Evolutionary conservation across 768 basidiomycete genomes (phyloP), one percentile per base, ranked within the genome.

Genomic region (Gloeopeniophorella convolvens): DNA sequence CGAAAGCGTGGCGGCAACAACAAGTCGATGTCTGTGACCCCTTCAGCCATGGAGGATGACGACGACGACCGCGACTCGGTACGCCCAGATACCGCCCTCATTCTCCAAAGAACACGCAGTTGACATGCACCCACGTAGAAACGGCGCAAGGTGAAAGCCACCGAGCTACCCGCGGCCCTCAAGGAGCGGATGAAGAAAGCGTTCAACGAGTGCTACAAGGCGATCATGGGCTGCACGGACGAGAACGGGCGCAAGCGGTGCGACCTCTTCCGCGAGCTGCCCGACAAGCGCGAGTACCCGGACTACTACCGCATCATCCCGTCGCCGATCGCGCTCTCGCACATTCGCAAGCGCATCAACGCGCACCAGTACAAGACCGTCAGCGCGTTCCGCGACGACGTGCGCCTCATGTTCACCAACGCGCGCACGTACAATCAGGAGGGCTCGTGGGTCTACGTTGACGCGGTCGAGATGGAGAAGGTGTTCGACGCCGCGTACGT

Each of bases 391-490:
- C 73, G 78, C 50, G 78, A 80, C 39, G 91, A 95, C 65, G 91
- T 85, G 82, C 77, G 77, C 58, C 76, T 92, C 48, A 93, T 99
- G 86, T 97, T 94, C 67, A 77, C 80, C 66, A 98, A 98, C 61
- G 94, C 95, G 4, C 78, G 88, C 60, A 87, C 81, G 36, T 98
- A 91, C 73, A 97, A 97, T 65, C 84, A 87, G 66, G 91, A 95
- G 67, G 91, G 87, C 1, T 94, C 91, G 0, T 91, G 89, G 87
- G 92, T 96, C 31, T 95, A 93, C 67, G 75, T 87, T 53, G 91
- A 95, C 54, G 93, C 95, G 7, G 87, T 90, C 42, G 89, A 91
- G 70, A 90, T 94, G 87, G 87, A 95, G 69, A 88, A 86, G 63
- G 82, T 83, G 42, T 92, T 94, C 64, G 77, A 86, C 52, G 72